phyloP scores from a whole-genome alignment of 495 filamentous ascomycete species.

The Penicillium chermesinum region DNA sequence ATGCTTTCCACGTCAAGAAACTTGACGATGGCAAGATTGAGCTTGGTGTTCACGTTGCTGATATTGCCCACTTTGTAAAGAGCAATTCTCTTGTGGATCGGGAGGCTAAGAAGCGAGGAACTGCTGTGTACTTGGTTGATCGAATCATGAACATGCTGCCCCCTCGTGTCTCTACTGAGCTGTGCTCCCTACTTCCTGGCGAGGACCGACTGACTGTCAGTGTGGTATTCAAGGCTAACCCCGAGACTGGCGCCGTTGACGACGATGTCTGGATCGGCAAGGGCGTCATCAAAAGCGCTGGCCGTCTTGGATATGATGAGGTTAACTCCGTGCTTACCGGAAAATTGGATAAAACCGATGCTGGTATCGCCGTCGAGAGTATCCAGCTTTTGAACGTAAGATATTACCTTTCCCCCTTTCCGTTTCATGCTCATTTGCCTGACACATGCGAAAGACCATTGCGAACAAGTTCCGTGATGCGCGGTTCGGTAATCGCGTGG shows the following conservation, averaged over 20 bases:
- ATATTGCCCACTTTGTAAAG: constrained; percentile 97
- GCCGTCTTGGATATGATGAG: constrained; percentile 76
- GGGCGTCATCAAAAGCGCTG: constrained; percentile 83
- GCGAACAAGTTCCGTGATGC: constrained; percentile 84
- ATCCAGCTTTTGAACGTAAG: constrained; percentile 72
- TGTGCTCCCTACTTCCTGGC: constrained; percentile 80
- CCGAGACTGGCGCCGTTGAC: constrained; percentile 66
- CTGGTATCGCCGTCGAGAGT: constrained; percentile 59
- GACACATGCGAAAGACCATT: constrained; percentile 47
- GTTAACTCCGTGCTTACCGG: constrained; percentile 73
- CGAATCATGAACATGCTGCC: constrained; percentile 88
- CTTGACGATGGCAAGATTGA: constrained; percentile 80
- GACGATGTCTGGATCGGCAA: constrained; percentile 91
- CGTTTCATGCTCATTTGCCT: neutral
- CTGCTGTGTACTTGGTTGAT: constrained; percentile 90
- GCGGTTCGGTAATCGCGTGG: constrained; percentile 70
- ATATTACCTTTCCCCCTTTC: neutral
- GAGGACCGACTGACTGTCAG: constrained; percentile 88
- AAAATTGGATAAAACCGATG: constrained; percentile 50
- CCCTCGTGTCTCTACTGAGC: constrained; percentile 71
- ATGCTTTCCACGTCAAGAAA: constrained; percentile 85
- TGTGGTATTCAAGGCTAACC: constrained; percentile 84
- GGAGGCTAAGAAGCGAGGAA: constrained; percentile 96
- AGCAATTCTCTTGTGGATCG: constrained; percentile 91
- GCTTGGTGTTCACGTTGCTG: constrained; percentile 91